phyloP scores from a whole-genome alignment of 371 early-diverging fungal species.

The Phascolomyces articulosus region DNA sequence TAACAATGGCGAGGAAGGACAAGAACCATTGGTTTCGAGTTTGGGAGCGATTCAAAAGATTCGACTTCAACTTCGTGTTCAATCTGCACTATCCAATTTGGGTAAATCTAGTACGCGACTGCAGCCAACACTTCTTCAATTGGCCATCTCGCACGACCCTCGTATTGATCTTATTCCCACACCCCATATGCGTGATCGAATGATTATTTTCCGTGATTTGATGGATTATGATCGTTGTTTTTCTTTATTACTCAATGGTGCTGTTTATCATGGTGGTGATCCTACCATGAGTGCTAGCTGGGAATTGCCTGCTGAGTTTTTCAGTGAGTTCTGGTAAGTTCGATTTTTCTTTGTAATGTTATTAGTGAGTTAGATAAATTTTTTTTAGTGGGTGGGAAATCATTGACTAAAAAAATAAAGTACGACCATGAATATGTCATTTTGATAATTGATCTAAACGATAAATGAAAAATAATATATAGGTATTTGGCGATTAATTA shows the following conservation, averaged over 20 bases:
- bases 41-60: background rate
- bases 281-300: conserved; percentile 45
- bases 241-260: conserved; percentile 36
- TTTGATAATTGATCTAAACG: too few species aligned
- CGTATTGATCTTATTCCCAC: conserved; percentile 55
- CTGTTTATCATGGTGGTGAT: conserved; percentile 48
- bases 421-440: too few species aligned
- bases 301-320: conserved; percentile 26
- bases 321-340: conserved; percentile 20
- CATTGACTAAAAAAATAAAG: too few species aligned
- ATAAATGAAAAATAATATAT: too few species aligned
- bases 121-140: conserved; percentile 26
- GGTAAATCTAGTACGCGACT: conserved; percentile 14
- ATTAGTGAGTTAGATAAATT: too few species aligned
- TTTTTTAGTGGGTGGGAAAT: too few species aligned
- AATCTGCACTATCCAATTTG: conserved; percentile 2
- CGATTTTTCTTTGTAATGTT: too few species aligned
- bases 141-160: conserved; percentile 48
- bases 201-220: conserved; percentile 51
- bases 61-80: background rate
- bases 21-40: background rate
- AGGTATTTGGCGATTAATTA: conserved; percentile 31
- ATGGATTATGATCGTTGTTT: conserved; percentile 54
- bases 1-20: background rate
- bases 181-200: conserved; percentile 51